A percentile compares a stretch with the other conserved stretches of the same genome.
These are phyloP conservation scores for Penicillium sp. DNA, from an alignment of 2,329 filamentous ascomycete genomes.

Conservation along the genomic window DNA sequence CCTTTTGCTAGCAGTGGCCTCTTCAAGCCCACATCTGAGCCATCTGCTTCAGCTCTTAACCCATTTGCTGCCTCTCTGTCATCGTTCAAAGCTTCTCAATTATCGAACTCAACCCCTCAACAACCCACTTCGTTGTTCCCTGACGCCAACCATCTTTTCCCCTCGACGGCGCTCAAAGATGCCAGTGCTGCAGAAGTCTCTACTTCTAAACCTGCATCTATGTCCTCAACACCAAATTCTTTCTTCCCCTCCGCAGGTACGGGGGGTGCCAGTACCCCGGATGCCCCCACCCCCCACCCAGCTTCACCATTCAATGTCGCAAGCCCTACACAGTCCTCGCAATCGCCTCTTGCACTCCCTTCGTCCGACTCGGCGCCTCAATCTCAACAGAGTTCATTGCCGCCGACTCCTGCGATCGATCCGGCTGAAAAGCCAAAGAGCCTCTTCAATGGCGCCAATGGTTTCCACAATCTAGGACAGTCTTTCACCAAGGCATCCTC, in stretches of 20 bases:
- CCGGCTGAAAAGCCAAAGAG: not conserved
- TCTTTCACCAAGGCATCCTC: not conserved
- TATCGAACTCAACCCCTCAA: not conserved
- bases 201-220: not conserved
- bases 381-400: not conserved
- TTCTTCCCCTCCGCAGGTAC: not conserved
- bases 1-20: not conserved
- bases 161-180: not conserved
- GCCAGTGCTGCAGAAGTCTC: not conserved
- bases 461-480: not conserved
- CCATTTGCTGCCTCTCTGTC: conserved; percentile 5
- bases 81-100: conserved; percentile 1
- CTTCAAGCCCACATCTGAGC: not conserved
- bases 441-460: not conserved
- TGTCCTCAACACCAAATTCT: not conserved
- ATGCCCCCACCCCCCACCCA: not conserved
- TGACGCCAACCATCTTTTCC: not conserved
- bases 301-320: not conserved
- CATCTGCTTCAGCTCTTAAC: not conserved
- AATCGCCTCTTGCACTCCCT: not conserved
- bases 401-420: not conserved
- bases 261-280: not conserved
- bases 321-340: not conserved
- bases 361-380: not conserved
- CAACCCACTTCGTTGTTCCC: not conserved